phyloP scores from a whole-genome alignment of 306 rosid genomes.

The Vicia villosa region DNA sequence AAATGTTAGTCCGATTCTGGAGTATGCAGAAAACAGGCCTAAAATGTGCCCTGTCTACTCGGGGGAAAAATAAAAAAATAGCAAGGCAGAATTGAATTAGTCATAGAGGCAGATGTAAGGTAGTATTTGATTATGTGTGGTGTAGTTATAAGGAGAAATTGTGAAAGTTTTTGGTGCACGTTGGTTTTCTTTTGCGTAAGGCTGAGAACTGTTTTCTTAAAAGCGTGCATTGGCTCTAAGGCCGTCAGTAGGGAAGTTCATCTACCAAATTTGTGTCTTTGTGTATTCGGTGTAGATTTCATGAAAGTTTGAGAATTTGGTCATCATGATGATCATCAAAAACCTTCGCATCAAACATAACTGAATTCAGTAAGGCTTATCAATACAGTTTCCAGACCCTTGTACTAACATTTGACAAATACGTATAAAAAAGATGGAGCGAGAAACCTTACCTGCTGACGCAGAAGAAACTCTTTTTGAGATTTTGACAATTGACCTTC shows the following conservation, averaged over 20 bases:
- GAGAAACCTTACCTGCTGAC: constrained; percentile 83
- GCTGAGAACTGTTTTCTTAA: neutral
- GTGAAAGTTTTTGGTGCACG: neutral
- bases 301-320: neutral
- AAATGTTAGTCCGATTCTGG: neutral
- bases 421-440: constrained; percentile 14
- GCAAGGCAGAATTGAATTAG: neutral
- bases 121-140: neutral
- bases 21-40: neutral
- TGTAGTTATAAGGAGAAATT: neutral
- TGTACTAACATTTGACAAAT: constrained; percentile 25
- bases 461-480: constrained; percentile 95
- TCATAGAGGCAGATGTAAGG: neutral
- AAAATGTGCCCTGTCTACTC: neutral
- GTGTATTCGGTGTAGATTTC: neutral
- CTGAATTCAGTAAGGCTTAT: constrained; percentile 16
- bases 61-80: neutral
- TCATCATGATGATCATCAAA: neutral
- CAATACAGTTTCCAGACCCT: neutral
- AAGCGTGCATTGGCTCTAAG: neutral
- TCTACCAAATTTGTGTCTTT: neutral
- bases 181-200: neutral
- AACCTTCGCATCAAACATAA: constrained; percentile 24
- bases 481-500: constrained; percentile 99
- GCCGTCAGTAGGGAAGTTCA: neutral